Evolutionary conservation across 805 yeast genomes (phyloP), one percentile per base, ranked within the genome.

Genomic region (Starmera amethionina): DNA sequence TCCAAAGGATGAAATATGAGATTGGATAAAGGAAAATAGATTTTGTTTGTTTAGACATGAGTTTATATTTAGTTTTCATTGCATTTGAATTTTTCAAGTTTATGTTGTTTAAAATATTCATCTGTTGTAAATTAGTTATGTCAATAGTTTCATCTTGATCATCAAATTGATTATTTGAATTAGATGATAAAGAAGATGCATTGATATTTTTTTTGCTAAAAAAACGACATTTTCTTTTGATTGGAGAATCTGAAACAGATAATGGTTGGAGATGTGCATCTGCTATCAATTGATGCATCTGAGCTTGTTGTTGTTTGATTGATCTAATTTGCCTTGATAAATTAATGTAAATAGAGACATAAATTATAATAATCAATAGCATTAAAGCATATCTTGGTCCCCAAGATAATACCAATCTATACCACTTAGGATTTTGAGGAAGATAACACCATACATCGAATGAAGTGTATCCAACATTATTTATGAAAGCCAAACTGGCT

Each of bases 21-120:
- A 82, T 63, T 4, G 97, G 97, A 55, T 88, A 88, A 36, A 88
- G 68, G 59, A 88, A 86, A 37, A 88, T 80, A 29, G 81, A 70
- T 51, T 78, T 78, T 72, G 85, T 77, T 61, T 88, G 95, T 42
- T 78, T 77, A 55, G 81, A 77, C 38, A 88, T 83, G 45, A 73
- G 71, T 27, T 70, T 60, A 47, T 87, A 78, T 15, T 93, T 67
- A 32, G 70, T 63, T 43, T 80, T 72, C 56, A 86, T 78, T 43
- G 70, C 38, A 37, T 43, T 49, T 2, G 58, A 51, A 22, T 37
- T 59, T 58, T 34, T 58, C 30, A 54, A 50, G 38, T 50, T 58
- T 22, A 22, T 22, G 27, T 22, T 22, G 9, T 22, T 22, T 8
- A 22, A 22, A 22, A 22, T 49, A n/a, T 39, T 36, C 34, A 41